phyloP scores from a whole-genome alignment of 108 stramenopile genomes.

The Hondaea fermentalgiana region DNA sequence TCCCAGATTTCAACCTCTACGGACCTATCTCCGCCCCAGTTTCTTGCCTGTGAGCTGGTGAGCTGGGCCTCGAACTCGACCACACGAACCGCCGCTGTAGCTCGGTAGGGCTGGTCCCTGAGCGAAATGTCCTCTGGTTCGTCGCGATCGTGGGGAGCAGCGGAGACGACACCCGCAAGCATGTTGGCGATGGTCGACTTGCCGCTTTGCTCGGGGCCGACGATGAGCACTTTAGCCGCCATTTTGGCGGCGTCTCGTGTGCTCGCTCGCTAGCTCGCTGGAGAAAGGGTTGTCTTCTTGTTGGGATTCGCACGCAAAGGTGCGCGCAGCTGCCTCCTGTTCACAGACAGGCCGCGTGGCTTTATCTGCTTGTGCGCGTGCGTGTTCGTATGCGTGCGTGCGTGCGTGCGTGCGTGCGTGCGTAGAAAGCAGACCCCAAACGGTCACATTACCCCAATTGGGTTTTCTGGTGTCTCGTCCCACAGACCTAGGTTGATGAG shows the following conservation, averaged over 20 bases:
- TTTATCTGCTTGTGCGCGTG: too few species aligned
- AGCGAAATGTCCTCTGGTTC: neutral
- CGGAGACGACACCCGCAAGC: neutral
- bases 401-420: too few species aligned
- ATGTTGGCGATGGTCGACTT: neutral
- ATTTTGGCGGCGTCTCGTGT: neutral
- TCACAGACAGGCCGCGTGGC: too few species aligned
- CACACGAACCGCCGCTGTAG: neutral
- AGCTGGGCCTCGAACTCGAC: neutral
- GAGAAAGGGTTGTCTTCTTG: too few species aligned
- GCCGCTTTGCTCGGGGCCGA: neutral
- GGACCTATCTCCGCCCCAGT: neutral
- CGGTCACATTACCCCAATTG: too few species aligned
- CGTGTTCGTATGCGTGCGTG: too few species aligned
- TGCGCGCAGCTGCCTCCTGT: too few species aligned
- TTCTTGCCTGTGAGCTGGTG: neutral
- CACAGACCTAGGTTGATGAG: too few species aligned
- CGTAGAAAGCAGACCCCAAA: too few species aligned
- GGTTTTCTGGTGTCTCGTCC: too few species aligned
- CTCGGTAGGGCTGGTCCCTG: neutral
- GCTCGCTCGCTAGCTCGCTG: neutral
- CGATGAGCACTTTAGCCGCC: neutral
- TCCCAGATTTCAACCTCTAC: constrained; percentile 11
- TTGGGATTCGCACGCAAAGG: too few species aligned
- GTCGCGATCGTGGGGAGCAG: neutral